A percentile compares a stretch with the other conserved stretches of the same genome.
Evolutionary conservation across 164 flowering plant genomes (phyloP).

Genomic region (Nymphaea thermarum): DNA sequence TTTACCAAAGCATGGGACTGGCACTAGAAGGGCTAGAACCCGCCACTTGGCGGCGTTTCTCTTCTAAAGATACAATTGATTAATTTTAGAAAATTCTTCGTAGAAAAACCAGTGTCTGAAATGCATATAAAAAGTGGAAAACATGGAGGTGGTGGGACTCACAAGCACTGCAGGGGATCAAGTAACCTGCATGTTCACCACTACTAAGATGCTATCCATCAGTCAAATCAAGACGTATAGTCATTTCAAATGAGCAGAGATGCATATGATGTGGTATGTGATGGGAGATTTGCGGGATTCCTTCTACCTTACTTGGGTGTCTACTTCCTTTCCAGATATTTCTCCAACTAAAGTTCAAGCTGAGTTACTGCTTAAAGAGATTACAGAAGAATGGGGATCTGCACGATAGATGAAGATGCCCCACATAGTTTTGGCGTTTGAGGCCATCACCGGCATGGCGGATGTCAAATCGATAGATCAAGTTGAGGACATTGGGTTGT

Average conservation of each 20-base stretch:
- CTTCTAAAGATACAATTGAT: too few species aligned
- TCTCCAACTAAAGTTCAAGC: background rate
- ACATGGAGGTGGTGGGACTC: background rate
- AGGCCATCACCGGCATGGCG: background rate
- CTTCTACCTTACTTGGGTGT: background rate
- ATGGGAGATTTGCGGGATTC: background rate
- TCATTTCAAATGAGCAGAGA: background rate
- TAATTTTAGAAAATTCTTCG: too few species aligned
- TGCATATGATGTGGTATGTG: background rate
- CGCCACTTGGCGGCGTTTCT: too few species aligned
- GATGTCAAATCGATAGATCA: background rate
- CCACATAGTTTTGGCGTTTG: background rate
- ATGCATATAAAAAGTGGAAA: background rate
- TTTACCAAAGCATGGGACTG: too few species aligned
- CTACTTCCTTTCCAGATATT: background rate
- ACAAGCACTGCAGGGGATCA: background rate
- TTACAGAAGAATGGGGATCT: background rate
- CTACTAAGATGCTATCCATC: background rate
- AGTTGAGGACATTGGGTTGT: background rate
- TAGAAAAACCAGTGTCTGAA: too few species aligned
- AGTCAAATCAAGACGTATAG: background rate
- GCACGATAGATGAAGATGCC: background rate
- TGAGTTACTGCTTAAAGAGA: background rate
- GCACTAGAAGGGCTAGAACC: too few species aligned
- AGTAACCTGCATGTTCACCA: background rate